Base-by-base conservation (phyloP, 163 green algal genomes). In the Coccomyxa subellipsoidea region DNA sequence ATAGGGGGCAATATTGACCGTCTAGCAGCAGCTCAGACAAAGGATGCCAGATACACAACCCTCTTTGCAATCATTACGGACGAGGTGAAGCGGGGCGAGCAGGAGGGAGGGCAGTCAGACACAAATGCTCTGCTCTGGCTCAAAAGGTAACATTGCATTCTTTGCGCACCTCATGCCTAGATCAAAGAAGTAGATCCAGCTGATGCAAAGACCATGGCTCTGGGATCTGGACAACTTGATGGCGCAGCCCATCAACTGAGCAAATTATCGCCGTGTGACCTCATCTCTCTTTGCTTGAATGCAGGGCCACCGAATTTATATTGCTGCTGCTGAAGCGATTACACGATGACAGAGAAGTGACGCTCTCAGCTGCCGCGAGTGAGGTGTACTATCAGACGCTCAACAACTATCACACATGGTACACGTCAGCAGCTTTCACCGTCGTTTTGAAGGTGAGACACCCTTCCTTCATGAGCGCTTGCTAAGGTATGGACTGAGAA, bases 81-180 rank as follows among this genome's bases (percentile, higher is more conserved):
- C 37, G 94, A 97, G 47, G 81, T 96, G 23, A 82, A 84, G 1
- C 81, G 82, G 1, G 88, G 90, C 31, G 83, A 89, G 25, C 80
- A 91, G 15, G 78, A 32, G 0, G 86, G 84, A 21, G 88, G 75
- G 54, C 84, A 72, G 6, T 94, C 88, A 8, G 92, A 87, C 80
- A 95, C 93, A 21, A 97, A 97, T 77, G 94, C 90, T 7, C 84
- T 97, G 53, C 90, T 97, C 0, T 97, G 94, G 94, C 88, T 97
- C 8, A 96, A 96, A 77, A 80, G 93, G 92, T 95, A 47, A 38
- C 83, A n/a, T n/a, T n/a, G 38, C 1, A 71, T 25, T 69, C 23
- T 37, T 81, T n/a, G n/a, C n/a, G n/a, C n/a, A n/a, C n/a, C n/a
- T n/a, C n/a, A n/a, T n/a, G n/a, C n/a, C n/a, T n/a, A n/a, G n/a